phyloP scores from a whole-genome alignment of 176 grass and related monocot genomes.

The Alloteropsis semialata region DNA sequence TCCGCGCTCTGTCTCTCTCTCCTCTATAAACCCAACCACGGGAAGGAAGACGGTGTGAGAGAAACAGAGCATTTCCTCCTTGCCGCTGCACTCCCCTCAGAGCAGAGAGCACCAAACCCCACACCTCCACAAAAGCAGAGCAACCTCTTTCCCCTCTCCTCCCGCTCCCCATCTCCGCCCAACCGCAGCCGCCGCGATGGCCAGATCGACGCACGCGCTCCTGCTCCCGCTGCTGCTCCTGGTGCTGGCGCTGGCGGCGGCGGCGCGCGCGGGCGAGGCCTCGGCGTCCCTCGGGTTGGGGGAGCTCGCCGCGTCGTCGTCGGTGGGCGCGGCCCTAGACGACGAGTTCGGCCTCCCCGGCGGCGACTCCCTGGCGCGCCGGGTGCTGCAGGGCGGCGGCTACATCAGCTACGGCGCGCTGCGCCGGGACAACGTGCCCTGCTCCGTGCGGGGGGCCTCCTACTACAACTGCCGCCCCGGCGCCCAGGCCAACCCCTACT shows the following conservation, averaged over 20 bases:
- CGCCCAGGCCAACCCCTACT: slow-evolving; percentile 58
- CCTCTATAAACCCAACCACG: slow-evolving; percentile 23
- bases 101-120: slow-evolving; percentile 20
- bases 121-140: background rate
- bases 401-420: slow-evolving; percentile 83
- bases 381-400: slow-evolving; percentile 20
- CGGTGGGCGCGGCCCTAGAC: slow-evolving; percentile 8
- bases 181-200: slow-evolving; percentile 18
- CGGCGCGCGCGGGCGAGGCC: background rate
- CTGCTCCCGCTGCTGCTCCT: background rate
- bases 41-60: background rate
- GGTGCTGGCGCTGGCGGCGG: background rate
- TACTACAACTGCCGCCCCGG: slow-evolving; percentile 88
- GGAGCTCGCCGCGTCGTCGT: slow-evolving; percentile 43
- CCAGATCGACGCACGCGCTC: background rate
- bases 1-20: background rate
- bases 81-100: background rate
- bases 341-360: slow-evolving; percentile 27
- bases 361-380: slow-evolving; percentile 12
- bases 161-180: background rate
- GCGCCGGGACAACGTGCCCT: slow-evolving; percentile 46
- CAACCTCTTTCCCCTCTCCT: background rate
- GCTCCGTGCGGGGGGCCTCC: slow-evolving; percentile 67
- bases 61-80: background rate
- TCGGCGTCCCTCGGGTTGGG: slow-evolving; percentile 1